Evolutionary conservation across 805 yeast species (phyloP).

Genomic region (Saccharomycopsis lassenensis): DNA sequence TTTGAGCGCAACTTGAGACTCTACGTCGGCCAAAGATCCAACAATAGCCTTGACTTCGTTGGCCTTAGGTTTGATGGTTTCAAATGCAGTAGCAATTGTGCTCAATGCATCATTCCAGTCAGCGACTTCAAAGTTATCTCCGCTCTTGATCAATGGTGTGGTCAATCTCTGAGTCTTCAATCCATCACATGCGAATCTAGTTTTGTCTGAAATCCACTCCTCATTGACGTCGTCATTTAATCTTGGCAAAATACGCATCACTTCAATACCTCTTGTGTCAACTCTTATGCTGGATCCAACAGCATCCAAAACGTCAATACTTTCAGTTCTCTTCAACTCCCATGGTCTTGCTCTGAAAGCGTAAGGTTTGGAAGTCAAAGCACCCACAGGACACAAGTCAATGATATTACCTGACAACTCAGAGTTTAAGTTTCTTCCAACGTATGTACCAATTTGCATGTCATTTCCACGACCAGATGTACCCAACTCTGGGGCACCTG

Average conservation of each 20-base stretch:
- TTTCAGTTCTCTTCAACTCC: conserved; percentile 84
- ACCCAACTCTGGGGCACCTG: conserved; percentile 89
- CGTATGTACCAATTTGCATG: conserved; percentile 83
- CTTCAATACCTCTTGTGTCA: conserved; percentile 79
- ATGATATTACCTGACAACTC: conserved; percentile 81
- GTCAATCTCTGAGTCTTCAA: conserved; percentile 79
- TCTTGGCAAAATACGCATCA: conserved; percentile 79
- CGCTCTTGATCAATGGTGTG: conserved; percentile 63
- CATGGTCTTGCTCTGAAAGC: conserved; percentile 91
- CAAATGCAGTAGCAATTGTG: conserved; percentile 52
- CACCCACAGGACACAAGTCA: conserved; percentile 88
- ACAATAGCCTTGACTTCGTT: conserved; percentile 72
- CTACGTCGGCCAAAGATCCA: conserved; percentile 77
- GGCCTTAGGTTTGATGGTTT: conserved; percentile 44
- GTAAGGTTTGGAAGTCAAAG: conserved; percentile 80
- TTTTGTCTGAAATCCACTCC: conserved; percentile 86
- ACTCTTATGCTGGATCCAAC: conserved; percentile 76
- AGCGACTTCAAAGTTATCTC: conserved; percentile 58
- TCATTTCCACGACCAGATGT: conserved; percentile 86
- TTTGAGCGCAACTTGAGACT: conserved; percentile 70
- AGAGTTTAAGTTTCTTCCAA: conserved; percentile 72
- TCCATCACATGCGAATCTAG: conserved; percentile 80
- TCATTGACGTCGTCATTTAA: conserved; percentile 79
- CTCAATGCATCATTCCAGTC: conserved; percentile 83
- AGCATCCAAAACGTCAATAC: conserved; percentile 76